Base-by-base conservation (phyloP, 768 basidiomycete species). In the Lentinula sp. region DNA sequence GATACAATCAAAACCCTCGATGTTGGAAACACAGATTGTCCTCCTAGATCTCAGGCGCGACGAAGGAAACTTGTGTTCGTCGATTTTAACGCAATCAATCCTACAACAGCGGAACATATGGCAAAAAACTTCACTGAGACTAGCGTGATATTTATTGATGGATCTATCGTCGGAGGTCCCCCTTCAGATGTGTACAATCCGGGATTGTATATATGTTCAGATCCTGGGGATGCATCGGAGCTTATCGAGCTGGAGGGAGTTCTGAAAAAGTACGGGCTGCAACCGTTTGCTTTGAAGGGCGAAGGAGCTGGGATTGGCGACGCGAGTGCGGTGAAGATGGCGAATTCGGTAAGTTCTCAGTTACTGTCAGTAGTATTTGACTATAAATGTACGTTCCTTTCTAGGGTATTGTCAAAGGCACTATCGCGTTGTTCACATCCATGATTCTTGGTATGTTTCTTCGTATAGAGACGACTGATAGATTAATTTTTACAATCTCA, bases 311-410 rank as follows among this genome's bases (percentile, higher is more conserved):
- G 73, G 2, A 69, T 79, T 2, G 80, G 81, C 1, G 80, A 78
- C 54, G 81, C 79, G 1, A 82, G 80, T 55, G 79, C 78, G 7
- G 62, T 81, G 57, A 82, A 82, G 71, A 79, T 80, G 80, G 74
- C 78, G 1, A 78, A 82, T 69, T 74, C 75, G 43, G 80, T 80
- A 54, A 59, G 76, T 64, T 28, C 23, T 9, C n/a, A n/a, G 3
- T 10, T 1, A 16, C 11, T 23, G 0, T 46, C 21, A 21, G 4
- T 32, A 3, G 37, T 3, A 18, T 5, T 16, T 13, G n/a, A 50
- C 43, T 1, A 13, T 5, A 6, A 23, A 46, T 18, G 10, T 8
- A 28, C 32, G 2, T 15, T 32, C 3, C 10, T 1, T 35, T 28
- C 28, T 64, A 82, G 77, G 80, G 78, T 13, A 78, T 82, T 49